Evolutionary conservation across 2,329 filamentous ascomycete species (phyloP).

Genomic region (Claviceps humidiphila): DNA sequence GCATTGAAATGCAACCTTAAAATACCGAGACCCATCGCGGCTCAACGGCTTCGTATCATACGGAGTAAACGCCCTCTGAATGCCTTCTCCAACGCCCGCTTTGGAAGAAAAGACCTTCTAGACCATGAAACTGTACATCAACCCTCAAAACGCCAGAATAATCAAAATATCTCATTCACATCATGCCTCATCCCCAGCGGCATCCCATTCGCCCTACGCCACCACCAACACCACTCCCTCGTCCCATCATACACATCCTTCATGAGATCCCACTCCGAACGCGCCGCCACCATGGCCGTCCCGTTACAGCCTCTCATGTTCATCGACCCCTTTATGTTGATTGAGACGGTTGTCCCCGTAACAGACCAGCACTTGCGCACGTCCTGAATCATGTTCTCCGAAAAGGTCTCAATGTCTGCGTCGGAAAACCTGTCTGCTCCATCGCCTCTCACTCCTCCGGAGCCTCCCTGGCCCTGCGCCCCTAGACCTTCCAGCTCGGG

Average conservation of each 20-base stretch:
- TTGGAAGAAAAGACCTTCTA: no score
- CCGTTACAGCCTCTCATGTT: constrained; percentile 18
- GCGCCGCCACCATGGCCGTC: constrained; percentile 22
- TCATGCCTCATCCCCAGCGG: neutral
- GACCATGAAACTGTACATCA: neutral
- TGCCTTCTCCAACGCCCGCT: no score
- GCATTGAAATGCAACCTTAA: no score
- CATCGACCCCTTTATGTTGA: constrained; percentile 27
- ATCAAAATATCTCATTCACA: constrained; percentile 3
- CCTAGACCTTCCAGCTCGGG: constrained; percentile 7
- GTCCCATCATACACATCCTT: constrained; percentile 18
- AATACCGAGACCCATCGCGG: no score
- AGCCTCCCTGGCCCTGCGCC: neutral
- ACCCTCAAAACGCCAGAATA: neutral
- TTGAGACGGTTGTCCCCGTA: constrained; percentile 18
- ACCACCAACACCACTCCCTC: constrained; percentile 22
- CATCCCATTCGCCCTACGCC: constrained; percentile 8
- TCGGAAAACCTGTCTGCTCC: constrained; percentile 4
- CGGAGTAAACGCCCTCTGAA: neutral
- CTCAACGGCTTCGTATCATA: neutral
- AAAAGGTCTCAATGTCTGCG: constrained; percentile 25
- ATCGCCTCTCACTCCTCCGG: neutral
- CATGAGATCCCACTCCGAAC: constrained; percentile 14
- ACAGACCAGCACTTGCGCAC: constrained; percentile 31
- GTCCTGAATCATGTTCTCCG: constrained; percentile 29